These are phyloP conservation scores for Pleochaeta shiraiana DNA, from an alignment of 2,329 filamentous ascomycete genomes.

Conservation along the genomic window DNA sequence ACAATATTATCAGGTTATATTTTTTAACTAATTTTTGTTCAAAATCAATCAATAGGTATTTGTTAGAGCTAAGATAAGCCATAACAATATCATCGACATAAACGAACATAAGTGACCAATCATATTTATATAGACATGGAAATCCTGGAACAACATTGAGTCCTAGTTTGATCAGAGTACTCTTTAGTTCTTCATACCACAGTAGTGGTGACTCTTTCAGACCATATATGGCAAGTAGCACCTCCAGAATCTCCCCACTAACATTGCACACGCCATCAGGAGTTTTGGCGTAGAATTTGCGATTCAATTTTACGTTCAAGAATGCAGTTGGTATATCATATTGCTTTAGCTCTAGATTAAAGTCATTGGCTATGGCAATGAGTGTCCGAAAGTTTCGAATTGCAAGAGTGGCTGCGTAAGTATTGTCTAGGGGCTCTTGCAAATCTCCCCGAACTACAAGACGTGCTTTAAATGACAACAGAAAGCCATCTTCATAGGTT, in stretches of 20 bases:
- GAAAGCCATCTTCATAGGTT: background rate
- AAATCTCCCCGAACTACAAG: background rate
- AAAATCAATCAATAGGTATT: background rate
- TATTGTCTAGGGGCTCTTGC: background rate
- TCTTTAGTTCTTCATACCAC: slow-evolving; percentile 1
- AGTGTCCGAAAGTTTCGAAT: background rate
- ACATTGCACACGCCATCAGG: background rate
- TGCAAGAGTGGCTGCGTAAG: slow-evolving; percentile 3
- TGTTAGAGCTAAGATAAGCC: background rate
- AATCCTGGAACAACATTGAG: background rate
- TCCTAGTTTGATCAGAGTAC: background rate
- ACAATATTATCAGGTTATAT: background rate
- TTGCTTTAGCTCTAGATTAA: background rate
- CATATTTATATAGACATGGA: background rate
- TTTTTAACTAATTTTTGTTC: background rate
- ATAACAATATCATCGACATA: slow-evolving; percentile 1
- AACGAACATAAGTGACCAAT: background rate
- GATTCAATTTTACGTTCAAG: background rate
- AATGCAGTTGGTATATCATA: background rate
- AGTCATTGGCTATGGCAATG: background rate
- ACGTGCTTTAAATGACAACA: background rate
- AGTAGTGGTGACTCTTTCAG: background rate
- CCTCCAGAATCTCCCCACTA: background rate
- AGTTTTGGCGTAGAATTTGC: background rate
- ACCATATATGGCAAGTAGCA: background rate